phyloP scores from a whole-genome alignment of 495 filamentous ascomycete species.

The Penicillium salamii region DNA sequence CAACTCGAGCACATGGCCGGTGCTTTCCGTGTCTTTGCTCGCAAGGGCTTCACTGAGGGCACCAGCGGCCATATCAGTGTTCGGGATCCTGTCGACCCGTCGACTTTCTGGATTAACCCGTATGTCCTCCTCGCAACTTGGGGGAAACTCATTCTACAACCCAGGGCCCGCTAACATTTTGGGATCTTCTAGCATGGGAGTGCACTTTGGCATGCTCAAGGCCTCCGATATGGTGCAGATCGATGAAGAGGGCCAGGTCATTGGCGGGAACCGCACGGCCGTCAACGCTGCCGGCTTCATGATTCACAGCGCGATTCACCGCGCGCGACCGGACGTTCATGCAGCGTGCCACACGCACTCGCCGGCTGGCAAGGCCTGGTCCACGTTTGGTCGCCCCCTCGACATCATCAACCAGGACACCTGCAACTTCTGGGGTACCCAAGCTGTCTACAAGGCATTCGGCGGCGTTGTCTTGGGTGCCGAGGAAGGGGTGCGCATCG shows the following conservation, averaged over 20 bases:
- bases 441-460: conserved; percentile 52
- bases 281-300: not conserved
- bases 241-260: conserved; percentile 18
- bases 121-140: too few species aligned
- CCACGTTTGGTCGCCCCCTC: conserved; percentile 22
- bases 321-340: not conserved
- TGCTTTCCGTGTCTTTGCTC: conserved; percentile 31
- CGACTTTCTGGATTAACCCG: conserved; percentile 23
- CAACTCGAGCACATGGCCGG: conserved; percentile 47
- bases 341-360: not conserved
- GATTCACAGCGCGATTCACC: not conserved
- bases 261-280: conserved; percentile 33
- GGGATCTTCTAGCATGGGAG: conserved; percentile 4
- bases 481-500: not conserved
- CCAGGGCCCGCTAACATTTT: too few species aligned
- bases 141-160: too few species aligned
- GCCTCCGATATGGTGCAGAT: conserved; percentile 27
- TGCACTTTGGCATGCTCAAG: conserved; percentile 32
- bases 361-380: conserved; percentile 20
- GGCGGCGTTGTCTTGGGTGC: conserved; percentile 51
- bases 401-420: conserved; percentile 45
- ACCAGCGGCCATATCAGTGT: conserved; percentile 33
- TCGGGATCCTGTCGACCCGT: conserved; percentile 27
- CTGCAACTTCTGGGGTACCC: conserved; percentile 48
- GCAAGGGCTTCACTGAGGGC: conserved; percentile 30